These are phyloP conservation scores for Russula foetens DNA, from an alignment of 768 basidiomycete genomes.

Conservation along the genomic window DNA sequence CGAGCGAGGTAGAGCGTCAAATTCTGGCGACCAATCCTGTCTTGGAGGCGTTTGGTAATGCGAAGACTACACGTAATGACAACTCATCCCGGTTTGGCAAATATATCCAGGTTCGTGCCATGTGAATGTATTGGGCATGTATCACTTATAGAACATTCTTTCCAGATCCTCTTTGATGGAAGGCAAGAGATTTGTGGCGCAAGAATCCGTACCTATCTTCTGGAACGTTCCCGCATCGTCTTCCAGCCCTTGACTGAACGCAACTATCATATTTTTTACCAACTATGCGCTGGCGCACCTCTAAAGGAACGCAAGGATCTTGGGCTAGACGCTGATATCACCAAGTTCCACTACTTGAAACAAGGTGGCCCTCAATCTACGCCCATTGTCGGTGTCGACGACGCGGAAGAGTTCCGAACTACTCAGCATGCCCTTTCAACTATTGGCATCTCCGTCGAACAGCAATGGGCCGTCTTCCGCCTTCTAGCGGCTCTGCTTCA, in stretches of 20 bases:
- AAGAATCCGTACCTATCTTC: slow-evolving; percentile 94
- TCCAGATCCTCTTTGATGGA: slow-evolving; percentile 94
- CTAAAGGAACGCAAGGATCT: slow-evolving; percentile 93
- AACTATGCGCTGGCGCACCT: slow-evolving; percentile 94
- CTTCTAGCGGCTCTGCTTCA: slow-evolving; percentile 89
- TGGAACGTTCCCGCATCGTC: slow-evolving; percentile 95
- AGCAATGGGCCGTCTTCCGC: slow-evolving; percentile 97
- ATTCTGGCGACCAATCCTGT: slow-evolving; percentile 99
- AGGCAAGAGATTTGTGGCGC: slow-evolving; percentile 96
- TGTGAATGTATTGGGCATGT: not conserved
- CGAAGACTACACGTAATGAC: slow-evolving; percentile 98
- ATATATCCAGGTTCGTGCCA: slow-evolving; percentile 85
- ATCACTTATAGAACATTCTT: slow-evolving; percentile 5
- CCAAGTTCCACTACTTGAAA: slow-evolving; percentile 85
- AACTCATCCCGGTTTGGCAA: slow-evolving; percentile 99
- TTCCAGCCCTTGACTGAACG: slow-evolving; percentile 96
- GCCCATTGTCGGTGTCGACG: slow-evolving; percentile 88
- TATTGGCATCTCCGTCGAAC: slow-evolving; percentile 95
- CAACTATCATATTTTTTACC: slow-evolving; percentile 99
- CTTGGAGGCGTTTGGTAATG: slow-evolving; percentile 97
- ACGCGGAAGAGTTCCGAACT: slow-evolving; percentile 87
- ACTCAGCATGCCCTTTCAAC: slow-evolving; percentile 95
- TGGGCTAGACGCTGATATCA: slow-evolving; percentile 77
- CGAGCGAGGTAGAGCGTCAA: slow-evolving; percentile 93
- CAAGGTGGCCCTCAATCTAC: slow-evolving; percentile 88